Evolutionary conservation across 2,329 filamentous ascomycete species (phyloP).

Genomic region (Colletotrichum siamense): DNA sequence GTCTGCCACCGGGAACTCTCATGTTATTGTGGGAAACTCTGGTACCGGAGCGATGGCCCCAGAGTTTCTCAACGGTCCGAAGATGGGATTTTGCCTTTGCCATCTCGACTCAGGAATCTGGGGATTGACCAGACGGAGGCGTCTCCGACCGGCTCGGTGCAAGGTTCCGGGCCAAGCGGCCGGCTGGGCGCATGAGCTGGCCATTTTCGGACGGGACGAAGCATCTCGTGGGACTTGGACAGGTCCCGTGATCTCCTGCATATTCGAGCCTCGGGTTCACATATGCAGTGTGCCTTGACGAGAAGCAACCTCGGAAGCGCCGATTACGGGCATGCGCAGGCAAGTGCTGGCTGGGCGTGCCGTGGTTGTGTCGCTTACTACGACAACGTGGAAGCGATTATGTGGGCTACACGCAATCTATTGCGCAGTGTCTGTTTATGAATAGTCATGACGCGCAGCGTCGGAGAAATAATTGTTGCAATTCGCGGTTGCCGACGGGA

Average conservation of each 20-base stretch:
- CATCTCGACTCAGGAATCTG: neutral
- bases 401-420: neutral
- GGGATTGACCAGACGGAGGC: neutral
- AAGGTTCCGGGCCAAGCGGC: neutral
- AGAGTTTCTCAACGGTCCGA: constrained; percentile 7
- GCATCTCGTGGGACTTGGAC: neutral
- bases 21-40: neutral
- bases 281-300: neutral
- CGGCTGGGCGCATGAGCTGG: neutral
- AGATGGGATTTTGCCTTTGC: constrained; percentile 1
- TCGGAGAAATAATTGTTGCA: neutral
- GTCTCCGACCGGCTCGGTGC: neutral
- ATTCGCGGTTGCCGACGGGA: neutral
- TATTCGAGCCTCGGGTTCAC: neutral
- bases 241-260: neutral
- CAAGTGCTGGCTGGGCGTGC: neutral
- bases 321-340: neutral
- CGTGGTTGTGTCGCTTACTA: neutral
- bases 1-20: neutral
- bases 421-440: neutral
- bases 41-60: neutral
- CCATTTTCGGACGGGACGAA: neutral
- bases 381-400: neutral
- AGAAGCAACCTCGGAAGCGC: neutral
- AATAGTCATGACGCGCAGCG: neutral